Base-by-base conservation (phyloP, 192 early-diverging fungal genomes). In the Entomortierella beljakovae region DNA sequence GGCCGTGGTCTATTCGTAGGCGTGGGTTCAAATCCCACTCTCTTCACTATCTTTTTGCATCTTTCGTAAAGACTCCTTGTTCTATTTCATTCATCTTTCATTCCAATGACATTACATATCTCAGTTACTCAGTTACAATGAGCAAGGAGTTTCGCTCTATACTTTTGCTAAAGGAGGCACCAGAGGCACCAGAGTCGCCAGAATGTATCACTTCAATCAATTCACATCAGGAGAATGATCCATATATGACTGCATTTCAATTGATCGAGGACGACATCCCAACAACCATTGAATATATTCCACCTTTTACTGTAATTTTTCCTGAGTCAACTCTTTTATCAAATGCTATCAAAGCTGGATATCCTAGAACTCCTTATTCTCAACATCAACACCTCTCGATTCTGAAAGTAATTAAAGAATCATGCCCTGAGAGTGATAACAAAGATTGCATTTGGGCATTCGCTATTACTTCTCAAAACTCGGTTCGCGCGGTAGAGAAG, bases 391-490 rank as follows among this genome's bases (percentile, higher is more conserved):
- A 50, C 3, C 26, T 49, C 40, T 9, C 16, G n/a, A 8, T 4
- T 3, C n/a, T 25, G 10, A 9, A 7, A 7, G 23, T 29, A 55
- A 10, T 32, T 3, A 50, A 32, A 10, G 31, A 52, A 34, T 20
- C 13, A 49, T 28, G 28, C 22, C 9, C 5, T 6, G 6, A n/a
- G n/a, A n/a, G n/a, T n/a, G 8, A 7, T 22, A 18, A 38, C 6
- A 11, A 34, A 22, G 62, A 7, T 7, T 11, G 8, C 9, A 28
- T 77, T 20, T 77, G 74, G 74, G 74, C 74, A 0, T 77, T 77
- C 46, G 74, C 66, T 1, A 54, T 77, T 15, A 77, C 74, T 0
- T 77, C 74, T 2, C 74, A 77, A 28, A 77, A 77, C 9, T 65
- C 74, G 0, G 74, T 69, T 11, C 34, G 16, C 22, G 65, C 74